These are phyloP conservation scores for Ilyonectria destructans DNA, from an alignment of 2,329 filamentous ascomycete species.

Conservation along the genomic window DNA sequence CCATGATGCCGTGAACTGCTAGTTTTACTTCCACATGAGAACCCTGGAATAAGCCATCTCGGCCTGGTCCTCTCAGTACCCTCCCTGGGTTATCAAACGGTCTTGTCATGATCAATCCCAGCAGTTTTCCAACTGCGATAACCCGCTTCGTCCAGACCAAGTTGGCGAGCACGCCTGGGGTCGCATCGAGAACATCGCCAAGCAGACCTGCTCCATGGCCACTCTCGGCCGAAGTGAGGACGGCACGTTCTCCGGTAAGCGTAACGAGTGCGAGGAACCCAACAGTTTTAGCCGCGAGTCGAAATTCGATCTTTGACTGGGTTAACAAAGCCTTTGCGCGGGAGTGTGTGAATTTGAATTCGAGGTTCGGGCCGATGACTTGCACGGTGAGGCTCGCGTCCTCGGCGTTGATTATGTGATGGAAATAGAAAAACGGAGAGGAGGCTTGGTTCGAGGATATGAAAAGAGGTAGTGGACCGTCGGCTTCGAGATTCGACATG, in stretches of 20 bases:
- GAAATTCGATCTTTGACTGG: conserved; percentile 10
- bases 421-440: conserved; percentile 50
- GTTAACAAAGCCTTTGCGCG: conserved; percentile 34
- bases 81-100: conserved; percentile 48
- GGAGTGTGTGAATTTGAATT: conserved; percentile 50
- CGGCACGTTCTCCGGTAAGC: conserved; percentile 36
- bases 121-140: conserved; percentile 47
- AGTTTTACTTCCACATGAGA: conserved; percentile 61
- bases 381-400: conserved; percentile 47
- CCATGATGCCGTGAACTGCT: conserved; percentile 52
- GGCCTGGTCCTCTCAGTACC: not conserved
- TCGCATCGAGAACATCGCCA: conserved; percentile 51
- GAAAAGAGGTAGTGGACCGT: conserved; percentile 39
- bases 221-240: conserved; percentile 54
- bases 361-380: conserved; percentile 54
- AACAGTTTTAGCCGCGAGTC: conserved; percentile 51
- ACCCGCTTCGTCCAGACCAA: conserved; percentile 52
- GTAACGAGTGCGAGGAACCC: conserved; percentile 52
- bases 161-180: conserved; percentile 49
- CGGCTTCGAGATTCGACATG: conserved; percentile 31
- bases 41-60: conserved; percentile 50
- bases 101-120: conserved; percentile 51
- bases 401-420: conserved; percentile 50
- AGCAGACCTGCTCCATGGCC: conserved; percentile 51
- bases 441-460: conserved; percentile 40